These are phyloP conservation scores for Pseudocercospora musae DNA, from an alignment of 2,329 filamentous ascomycete species.

Conservation along the genomic window DNA sequence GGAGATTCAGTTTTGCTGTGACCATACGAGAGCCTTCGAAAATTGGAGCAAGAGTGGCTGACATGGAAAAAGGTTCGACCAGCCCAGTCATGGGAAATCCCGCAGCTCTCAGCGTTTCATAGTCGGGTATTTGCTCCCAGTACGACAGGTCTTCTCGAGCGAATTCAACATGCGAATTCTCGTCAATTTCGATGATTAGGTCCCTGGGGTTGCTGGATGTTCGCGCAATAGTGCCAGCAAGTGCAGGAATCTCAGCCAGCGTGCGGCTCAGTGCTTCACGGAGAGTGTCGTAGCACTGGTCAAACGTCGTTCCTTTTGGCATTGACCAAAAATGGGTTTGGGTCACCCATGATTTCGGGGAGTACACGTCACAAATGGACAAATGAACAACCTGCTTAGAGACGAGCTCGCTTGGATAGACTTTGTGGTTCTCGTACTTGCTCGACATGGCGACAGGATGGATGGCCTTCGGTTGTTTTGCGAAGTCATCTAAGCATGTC, in stretches of 20 bases:
- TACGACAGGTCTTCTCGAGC: slow-evolving; percentile 6
- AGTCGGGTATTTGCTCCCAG: slow-evolving; percentile 8
- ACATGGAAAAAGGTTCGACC: slow-evolving; percentile 8
- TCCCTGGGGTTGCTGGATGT: slow-evolving; percentile 16
- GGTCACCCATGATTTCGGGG: slow-evolving; percentile 20
- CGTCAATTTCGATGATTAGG: slow-evolving; percentile 9
- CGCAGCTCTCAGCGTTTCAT: slow-evolving; percentile 7
- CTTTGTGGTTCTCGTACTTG: neutral
- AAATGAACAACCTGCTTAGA: slow-evolving; percentile 13
- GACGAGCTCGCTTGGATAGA: slow-evolving; percentile 8
- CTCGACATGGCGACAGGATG: neutral
- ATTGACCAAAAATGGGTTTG: slow-evolving; percentile 20
- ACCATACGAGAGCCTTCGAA: slow-evolving; percentile 17
- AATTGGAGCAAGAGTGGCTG: slow-evolving; percentile 6
- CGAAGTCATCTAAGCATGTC: neutral
- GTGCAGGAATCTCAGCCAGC: slow-evolving; percentile 16
- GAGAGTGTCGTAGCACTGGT: slow-evolving; percentile 11
- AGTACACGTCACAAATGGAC: slow-evolving; percentile 19
- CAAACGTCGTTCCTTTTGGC: neutral
- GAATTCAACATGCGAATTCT: slow-evolving; percentile 17
- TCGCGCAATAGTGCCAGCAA: slow-evolving; percentile 14
- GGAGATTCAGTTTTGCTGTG: slow-evolving; percentile 15
- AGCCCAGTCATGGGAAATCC: slow-evolving; percentile 17
- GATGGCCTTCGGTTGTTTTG: neutral
- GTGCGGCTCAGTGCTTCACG: slow-evolving; percentile 16